Evolutionary conservation across 2,329 filamentous ascomycete genomes (phyloP), one percentile per base, ranked within the genome.

Genomic region (Onygena corvina): DNA sequence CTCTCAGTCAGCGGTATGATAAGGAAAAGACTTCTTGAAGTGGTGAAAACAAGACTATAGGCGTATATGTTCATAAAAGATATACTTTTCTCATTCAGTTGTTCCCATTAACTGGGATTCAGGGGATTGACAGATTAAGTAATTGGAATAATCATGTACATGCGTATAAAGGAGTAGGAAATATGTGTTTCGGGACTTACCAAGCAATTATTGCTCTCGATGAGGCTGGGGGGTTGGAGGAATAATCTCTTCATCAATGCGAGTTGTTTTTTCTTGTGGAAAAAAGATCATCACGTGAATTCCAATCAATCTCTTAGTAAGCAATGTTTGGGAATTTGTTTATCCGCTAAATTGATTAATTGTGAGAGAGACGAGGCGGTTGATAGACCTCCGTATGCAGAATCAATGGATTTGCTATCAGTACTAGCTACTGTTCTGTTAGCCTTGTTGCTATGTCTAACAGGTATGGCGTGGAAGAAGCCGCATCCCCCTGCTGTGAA

Each of bases 51-150:
- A 54, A 55, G 47, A 58, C 49, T 57, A 60, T 49, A 58, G 52
- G 38, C 21, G 27, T 25, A 42, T 14, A 4, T 62, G 51, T 47
- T 55, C 53, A 55, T 54, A 52, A 49, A 34, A 50, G 18, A 48
- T 31, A 50, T 68, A 68, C 65, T 55, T 67, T 69, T 67, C 65
- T 69, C 67, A 68, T 23, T 55, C 54, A 56, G 36, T 4, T 33
- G 40, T 48, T 48, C 49, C 53, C 51, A 53, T 46, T 42, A 25
- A 4, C 18, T 58, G 65, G 70, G 70, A 70, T 71, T 86, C 81
- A 84, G 83, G 74, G 80, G 83, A 86, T 86, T 86, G 83, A 86
- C 83, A 86, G 83, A 86, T 85, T 79, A 72, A 35, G 67, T 67
- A 67, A 71, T 71, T 70, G 63, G 73, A 70, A 47, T 79, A 79